A percentile compares a stretch with the other conserved stretches of the same genome.
Evolutionary conservation across 2,329 filamentous ascomycete genomes (phyloP).

Genomic region (Cladosporium velox): DNA sequence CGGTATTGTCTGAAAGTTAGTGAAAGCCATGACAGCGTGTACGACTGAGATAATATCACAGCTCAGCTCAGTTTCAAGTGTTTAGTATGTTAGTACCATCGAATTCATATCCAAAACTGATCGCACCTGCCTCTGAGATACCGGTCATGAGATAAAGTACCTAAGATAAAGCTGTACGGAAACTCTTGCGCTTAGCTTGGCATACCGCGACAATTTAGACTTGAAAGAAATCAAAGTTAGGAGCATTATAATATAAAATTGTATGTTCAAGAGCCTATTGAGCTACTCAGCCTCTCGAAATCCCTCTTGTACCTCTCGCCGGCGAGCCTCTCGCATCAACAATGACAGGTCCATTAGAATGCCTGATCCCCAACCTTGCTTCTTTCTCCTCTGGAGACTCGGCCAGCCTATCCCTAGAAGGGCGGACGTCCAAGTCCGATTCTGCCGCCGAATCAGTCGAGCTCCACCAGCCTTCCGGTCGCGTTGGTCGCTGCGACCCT

Average conservation of each 20-base stretch:
- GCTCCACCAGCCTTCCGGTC: conserved; percentile 26
- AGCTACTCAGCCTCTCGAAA: neutral
- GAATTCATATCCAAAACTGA: no score
- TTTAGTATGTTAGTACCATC: no score
- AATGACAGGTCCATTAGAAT: conserved; percentile 9
- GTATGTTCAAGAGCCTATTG: neutral
- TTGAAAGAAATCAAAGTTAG: neutral
- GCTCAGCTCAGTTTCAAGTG: no score
- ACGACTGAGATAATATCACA: no score
- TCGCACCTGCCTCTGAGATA: neutral
- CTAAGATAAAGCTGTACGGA: neutral
- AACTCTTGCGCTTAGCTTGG: neutral
- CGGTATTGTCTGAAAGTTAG: no score
- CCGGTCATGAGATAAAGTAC: neutral
- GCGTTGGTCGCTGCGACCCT: conserved; percentile 8
- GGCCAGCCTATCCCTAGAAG: neutral
- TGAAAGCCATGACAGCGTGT: no score
- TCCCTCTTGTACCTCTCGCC: neutral
- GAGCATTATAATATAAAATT: neutral
- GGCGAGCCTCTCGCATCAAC: conserved; percentile 13
- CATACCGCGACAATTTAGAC: no score
- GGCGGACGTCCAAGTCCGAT: neutral
- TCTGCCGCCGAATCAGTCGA: conserved; percentile 18
- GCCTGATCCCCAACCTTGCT: conserved; percentile 9
- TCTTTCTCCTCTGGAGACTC: conserved; percentile 6